Percentiles rank a stretch among this genome's conserved stretches.
phyloP scores from a whole-genome alignment of 768 basidiomycete genomes.

The Leccinum disarticulatum region DNA sequence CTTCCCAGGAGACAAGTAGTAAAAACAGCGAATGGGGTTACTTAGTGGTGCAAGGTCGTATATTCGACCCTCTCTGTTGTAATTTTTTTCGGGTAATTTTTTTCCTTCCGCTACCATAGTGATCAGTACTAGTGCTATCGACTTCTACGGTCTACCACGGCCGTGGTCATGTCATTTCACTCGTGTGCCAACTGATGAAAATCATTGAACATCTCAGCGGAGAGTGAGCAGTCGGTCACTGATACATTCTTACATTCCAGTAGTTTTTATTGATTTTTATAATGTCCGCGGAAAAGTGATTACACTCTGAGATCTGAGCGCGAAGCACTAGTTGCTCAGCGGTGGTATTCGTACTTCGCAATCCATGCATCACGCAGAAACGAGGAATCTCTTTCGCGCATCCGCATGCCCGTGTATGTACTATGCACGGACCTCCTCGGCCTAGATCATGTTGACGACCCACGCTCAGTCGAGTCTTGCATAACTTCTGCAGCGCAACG shows the following conservation, averaged over 20 bases:
- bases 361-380: background rate
- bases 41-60: background rate
- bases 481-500: background rate
- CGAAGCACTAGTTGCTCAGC: background rate
- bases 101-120: too few relatives aligned
- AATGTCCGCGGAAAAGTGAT: background rate
- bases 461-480: background rate
- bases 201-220: too few relatives aligned
- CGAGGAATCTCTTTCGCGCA: background rate
- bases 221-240: too few relatives aligned
- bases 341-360: background rate
- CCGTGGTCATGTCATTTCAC: too few relatives aligned
- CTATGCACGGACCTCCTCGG: background rate
- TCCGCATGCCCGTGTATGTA: background rate
- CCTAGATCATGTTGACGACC: background rate
- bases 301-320: background rate
- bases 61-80: too few relatives aligned
- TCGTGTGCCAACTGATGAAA: too few relatives aligned
- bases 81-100: too few relatives aligned
- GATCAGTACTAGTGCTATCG: too few relatives aligned
- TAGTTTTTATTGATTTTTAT: too few relatives aligned
- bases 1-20: conserved; percentile 81
- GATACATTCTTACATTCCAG: too few relatives aligned
- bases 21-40: conserved; percentile 73
- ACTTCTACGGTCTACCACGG: too few relatives aligned